phyloP scores from a whole-genome alignment of 495 filamentous ascomycete species.

The Penicillium longicatenatum region DNA sequence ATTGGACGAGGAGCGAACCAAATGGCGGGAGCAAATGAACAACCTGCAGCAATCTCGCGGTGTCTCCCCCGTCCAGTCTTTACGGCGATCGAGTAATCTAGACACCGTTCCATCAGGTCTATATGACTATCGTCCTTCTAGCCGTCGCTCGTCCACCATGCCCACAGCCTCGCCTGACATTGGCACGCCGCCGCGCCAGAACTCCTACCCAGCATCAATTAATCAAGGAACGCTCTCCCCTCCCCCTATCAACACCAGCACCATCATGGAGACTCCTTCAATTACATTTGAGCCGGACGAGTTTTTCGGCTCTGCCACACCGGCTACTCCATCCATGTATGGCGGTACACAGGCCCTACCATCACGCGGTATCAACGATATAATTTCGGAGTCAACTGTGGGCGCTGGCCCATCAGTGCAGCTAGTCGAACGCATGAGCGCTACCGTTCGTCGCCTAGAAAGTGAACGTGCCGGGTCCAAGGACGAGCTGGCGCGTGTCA shows the following conservation, averaged over 20 bases:
- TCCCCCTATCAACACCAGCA: constrained; percentile 33
- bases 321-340: constrained; percentile 62
- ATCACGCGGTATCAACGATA: constrained; percentile 74
- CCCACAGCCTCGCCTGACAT: constrained; percentile 44
- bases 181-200: constrained; percentile 43
- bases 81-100: constrained; percentile 46
- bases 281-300: constrained; percentile 68
- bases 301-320: constrained; percentile 59
- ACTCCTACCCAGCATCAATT: constrained; percentile 43
- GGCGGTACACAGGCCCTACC: constrained; percentile 38
- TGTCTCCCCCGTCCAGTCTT: constrained; percentile 50
- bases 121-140: constrained; percentile 44
- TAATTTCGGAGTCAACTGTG: constrained; percentile 84
- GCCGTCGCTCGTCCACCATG: constrained; percentile 50
- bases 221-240: constrained; percentile 40
- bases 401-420: constrained; percentile 92
- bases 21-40: constrained; percentile 66
- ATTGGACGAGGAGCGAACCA: constrained; percentile 71
- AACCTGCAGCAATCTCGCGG: constrained; percentile 50
- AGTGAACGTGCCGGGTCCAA: constrained; percentile 82
- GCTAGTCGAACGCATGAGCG: constrained; percentile 94
- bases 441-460: constrained; percentile 86
- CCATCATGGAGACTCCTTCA: constrained; percentile 55
- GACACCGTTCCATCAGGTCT: constrained; percentile 32
- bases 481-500: constrained; percentile 80